Conservation (phyloP, 805 yeast species). For the Dipodascus geniculatus region DNA sequence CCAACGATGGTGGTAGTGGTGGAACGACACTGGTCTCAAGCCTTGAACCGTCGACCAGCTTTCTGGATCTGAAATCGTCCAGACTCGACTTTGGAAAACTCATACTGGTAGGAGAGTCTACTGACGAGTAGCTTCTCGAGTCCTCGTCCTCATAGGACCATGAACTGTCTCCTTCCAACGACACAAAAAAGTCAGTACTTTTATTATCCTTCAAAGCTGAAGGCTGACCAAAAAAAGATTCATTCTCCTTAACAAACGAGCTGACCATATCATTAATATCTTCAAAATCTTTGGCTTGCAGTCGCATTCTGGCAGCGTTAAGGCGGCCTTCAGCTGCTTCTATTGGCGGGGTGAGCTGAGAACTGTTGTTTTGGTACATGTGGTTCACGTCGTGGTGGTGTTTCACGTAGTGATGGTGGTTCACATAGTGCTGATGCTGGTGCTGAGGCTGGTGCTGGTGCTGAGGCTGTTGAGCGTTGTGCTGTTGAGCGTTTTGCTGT, state of each 20-base stretch:
- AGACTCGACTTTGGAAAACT: too few species aligned
- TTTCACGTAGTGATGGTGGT: too few species aligned
- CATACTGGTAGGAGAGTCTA: neutral
- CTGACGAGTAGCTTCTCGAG: neutral
- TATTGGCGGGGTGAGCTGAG: too few species aligned
- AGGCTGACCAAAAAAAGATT: neutral
- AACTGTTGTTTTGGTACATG: too few species aligned
- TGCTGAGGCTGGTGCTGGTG: neutral
- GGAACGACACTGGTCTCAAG: too few species aligned
- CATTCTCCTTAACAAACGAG: neutral
- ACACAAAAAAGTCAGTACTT: neutral
- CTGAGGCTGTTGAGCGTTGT: too few species aligned
- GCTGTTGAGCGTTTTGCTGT: neutral
- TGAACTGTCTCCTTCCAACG: neutral
- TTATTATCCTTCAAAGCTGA: neutral
- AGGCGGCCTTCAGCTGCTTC: too few species aligned
- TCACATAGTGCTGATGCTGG: neutral
- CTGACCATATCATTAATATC: neutral
- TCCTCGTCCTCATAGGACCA: neutral
- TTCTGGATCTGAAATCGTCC: too few species aligned
- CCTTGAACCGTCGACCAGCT: too few species aligned
- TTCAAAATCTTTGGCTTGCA: neutral
- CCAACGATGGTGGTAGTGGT: neutral
- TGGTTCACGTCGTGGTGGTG: too few species aligned
- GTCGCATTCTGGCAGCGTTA: neutral